A percentile compares a stretch with the other conserved stretches of the same genome.
phyloP scores from a whole-genome alignment of 1,139 yeast genomes.

The Hyphopichia fennica region DNA sequence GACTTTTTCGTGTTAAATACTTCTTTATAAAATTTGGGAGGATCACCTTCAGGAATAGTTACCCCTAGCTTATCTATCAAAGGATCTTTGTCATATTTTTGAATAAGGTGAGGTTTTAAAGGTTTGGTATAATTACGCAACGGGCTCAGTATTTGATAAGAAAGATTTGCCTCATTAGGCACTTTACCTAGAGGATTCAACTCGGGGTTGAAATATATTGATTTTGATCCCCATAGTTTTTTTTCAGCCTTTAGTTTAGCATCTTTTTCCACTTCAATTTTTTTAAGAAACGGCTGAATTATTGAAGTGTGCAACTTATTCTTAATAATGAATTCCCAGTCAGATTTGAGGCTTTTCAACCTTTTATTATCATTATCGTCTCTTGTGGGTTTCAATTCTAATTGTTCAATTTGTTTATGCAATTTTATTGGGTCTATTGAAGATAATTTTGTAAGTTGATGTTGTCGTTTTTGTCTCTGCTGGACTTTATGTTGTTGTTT shows the following conservation, averaged over 20 bases:
- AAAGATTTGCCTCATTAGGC: constrained; percentile 19
- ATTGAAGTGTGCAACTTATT: constrained; percentile 34
- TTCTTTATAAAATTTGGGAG: constrained; percentile 41
- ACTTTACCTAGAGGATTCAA: constrained; percentile 47
- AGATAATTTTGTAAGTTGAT: constrained; percentile 24
- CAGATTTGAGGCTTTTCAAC: constrained; percentile 29
- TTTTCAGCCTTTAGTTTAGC: constrained; percentile 17
- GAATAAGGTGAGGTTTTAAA: constrained; percentile 12
- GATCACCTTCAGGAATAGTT: constrained; percentile 36
- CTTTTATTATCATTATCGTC: constrained; percentile 21
- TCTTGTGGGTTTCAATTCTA: constrained; percentile 16
- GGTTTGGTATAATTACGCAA: constrained; percentile 31
- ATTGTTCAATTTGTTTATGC: constrained; percentile 27
- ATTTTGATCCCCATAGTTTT: constrained; percentile 38
- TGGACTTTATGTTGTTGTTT: constrained; percentile 39
- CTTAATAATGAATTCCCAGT: constrained; percentile 42
- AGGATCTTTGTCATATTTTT: constrained; percentile 26
- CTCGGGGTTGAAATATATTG: constrained; percentile 47
- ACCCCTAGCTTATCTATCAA: constrained; percentile 24
- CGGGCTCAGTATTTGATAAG: constrained; percentile 5
- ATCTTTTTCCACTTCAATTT: constrained; percentile 15
- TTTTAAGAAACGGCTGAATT: constrained; percentile 21
- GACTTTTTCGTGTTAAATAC: constrained; percentile 30
- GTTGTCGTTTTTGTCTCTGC: constrained; percentile 37
- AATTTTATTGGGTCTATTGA: constrained; percentile 35